Percentiles rank a stretch among this genome's conserved stretches.
Conservation (phyloP, 306 rosid genomes). For the Fragaria ananassa region DNA sequence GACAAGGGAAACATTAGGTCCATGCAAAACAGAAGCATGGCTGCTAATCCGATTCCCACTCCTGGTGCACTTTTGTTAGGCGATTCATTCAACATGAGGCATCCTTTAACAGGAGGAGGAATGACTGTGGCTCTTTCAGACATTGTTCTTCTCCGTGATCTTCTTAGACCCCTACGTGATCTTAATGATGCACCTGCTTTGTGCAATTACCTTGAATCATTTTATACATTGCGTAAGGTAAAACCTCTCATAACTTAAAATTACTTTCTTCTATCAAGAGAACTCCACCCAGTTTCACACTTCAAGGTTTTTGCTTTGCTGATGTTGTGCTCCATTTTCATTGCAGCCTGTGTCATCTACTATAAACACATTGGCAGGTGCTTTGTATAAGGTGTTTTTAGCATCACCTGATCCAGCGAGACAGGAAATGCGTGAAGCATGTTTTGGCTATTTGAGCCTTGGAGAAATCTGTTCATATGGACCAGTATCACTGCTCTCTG, state of each 20-base stretch:
- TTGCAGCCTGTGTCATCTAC: constrained; percentile 85
- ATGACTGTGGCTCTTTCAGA: constrained; percentile 89
- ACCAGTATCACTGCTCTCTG: constrained; percentile 66
- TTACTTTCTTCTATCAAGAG: no score
- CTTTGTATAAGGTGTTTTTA: constrained; percentile 60
- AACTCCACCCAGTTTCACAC: no score
- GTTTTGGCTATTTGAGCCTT: constrained; percentile 66
- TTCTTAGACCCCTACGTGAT: constrained; percentile 59
- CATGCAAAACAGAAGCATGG: constrained; percentile 30
- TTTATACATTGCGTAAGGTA: constrained; percentile 84
- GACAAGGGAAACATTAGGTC: constrained; percentile 28
- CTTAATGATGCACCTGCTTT: constrained; percentile 48
- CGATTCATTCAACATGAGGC: constrained; percentile 85
- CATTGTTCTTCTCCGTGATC: constrained; percentile 62
- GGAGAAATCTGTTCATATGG: constrained; percentile 65
- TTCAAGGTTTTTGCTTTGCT: neutral
- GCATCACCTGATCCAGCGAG: constrained; percentile 63
- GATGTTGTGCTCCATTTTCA: neutral
- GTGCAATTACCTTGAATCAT: constrained; percentile 77
- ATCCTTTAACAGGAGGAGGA: constrained; percentile 92
- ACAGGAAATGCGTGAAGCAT: constrained; percentile 62
- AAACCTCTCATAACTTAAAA: neutral
- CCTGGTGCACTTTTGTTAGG: constrained; percentile 34
- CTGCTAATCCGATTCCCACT: constrained; percentile 27
- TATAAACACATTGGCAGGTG: constrained; percentile 82